Evolutionary conservation across 352 stramenopile species (phyloP), one percentile per base, ranked within the genome.

Genomic region (Globisporangium yorkense): DNA sequence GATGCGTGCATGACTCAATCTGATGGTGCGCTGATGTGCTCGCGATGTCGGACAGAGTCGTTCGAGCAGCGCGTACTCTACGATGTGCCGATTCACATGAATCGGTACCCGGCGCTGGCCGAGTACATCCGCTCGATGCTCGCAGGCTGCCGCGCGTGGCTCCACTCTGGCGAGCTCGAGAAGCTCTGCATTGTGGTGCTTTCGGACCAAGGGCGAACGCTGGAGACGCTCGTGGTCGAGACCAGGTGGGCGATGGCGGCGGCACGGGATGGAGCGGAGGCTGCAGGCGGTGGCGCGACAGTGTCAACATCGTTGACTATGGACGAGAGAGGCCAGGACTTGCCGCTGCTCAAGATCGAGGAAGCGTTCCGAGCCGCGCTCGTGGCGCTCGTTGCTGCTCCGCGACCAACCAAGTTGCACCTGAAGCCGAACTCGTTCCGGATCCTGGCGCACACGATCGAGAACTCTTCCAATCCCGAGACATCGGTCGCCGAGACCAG

Each of bases 71-170:
- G 80, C 15, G 70, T 75, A 40, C 64, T 91, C 43, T 94, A 92
- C 54, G 68, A 80, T 49, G 78, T 94, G 5, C 84, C 84, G n/a
- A 71, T 90, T 40, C 78, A 92, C 61, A 90, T 89, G 77, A 85
- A 56, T 51, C 74, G 80, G 9, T 81, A 94, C 54, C 84, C 80
- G 29, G 57, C 72, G 50, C 66, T 94, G 48, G 80, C 76, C 43
- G 77, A 89, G 62, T 94, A 94, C 64, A 82, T 94, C 50, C 70
- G 84, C 63, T 82, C 72, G 41, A 88, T 88, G 70, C 57, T 94
- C 47, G 46, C 46, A 37, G 84, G 82, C 15, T 94, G 84, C 50
- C 72, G 67, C 5, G 57, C 63, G 24, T 94, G 82, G 84, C 71
- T 94, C 7, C 49, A 63, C 24, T 24, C 61, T 31, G 79, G 73